Evolutionary conservation across 495 filamentous ascomycete genomes (phyloP).

Genomic region (Neohortaea acidophila): DNA sequence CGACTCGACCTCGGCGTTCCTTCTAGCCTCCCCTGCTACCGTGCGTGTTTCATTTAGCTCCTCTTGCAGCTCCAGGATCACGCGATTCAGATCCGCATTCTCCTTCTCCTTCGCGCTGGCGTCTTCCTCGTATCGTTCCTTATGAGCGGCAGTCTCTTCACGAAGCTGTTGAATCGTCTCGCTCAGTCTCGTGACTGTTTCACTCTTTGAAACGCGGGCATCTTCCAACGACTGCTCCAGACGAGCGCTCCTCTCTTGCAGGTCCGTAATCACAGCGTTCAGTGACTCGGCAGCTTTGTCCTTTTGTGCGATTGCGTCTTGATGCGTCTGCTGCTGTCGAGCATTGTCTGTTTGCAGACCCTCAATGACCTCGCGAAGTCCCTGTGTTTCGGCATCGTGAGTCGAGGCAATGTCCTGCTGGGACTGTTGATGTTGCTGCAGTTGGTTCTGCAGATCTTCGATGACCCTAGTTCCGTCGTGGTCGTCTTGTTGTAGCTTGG

Average conservation of each 20-base stretch:
- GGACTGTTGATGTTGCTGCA: conserved; percentile 2
- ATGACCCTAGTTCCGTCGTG: conserved; percentile 1
- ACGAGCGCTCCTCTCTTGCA: conserved; percentile 4
- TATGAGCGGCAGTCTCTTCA: neutral
- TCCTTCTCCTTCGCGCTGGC: conserved; percentile 9
- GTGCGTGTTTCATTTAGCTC: neutral
- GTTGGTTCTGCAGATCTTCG: conserved; percentile 6
- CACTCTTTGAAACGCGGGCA: neutral
- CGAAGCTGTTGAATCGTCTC: conserved; percentile 2
- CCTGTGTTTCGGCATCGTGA: neutral
- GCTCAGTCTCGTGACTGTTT: neutral
- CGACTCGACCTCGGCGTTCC: conserved; percentile 1
- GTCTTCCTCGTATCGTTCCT: conserved; percentile 4
- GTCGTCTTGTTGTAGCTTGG: conserved; percentile 4
- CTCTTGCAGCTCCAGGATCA: conserved; percentile 8
- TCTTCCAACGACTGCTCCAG: conserved; percentile 9
- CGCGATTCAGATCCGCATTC: conserved; percentile 2
- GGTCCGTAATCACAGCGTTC: conserved; percentile 3
- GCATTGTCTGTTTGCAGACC: conserved; percentile 1
- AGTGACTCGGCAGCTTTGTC: neutral
- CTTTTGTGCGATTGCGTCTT: conserved; percentile 2
- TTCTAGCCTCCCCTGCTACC: neutral
- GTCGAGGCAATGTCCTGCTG: conserved; percentile 1
- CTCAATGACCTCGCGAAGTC: conserved; percentile 2
- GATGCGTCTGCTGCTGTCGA: conserved; percentile 4